Percentiles rank a stretch among this genome's conserved stretches.
phyloP scores from a whole-genome alignment of 2,329 filamentous ascomycete species.

The Calonectria multiphialidica region DNA sequence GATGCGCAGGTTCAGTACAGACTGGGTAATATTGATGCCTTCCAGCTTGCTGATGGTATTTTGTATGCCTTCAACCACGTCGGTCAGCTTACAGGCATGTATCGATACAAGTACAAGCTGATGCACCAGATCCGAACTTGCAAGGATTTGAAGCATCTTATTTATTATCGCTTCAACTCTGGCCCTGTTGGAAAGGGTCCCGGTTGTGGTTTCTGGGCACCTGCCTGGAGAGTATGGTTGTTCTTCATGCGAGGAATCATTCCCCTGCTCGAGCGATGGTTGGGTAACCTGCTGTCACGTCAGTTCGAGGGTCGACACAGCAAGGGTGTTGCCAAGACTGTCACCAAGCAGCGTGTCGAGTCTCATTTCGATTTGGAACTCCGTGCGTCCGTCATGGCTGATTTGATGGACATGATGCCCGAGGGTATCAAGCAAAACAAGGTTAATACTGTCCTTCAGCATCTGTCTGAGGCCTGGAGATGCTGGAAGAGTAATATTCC shows the following conservation, averaged over 20 bases:
- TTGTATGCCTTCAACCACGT: constrained; percentile 99
- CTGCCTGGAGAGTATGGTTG: constrained; percentile 98
- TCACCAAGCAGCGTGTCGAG: constrained; percentile 98
- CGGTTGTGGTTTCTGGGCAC: constrained; percentile 98
- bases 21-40: constrained; percentile 97
- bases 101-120: constrained; percentile 99
- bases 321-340: constrained; percentile 98
- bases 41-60: constrained; percentile 97
- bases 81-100: constrained; percentile 98
- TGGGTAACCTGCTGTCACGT: constrained; percentile 94
- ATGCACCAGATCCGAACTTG: constrained; percentile 99
- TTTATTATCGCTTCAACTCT: constrained; percentile 99
- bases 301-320: constrained; percentile 99
- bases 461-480: constrained; percentile 97
- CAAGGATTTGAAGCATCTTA: constrained; percentile 98
- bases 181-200: constrained; percentile 97
- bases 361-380: constrained; percentile 98
- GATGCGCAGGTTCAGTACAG: constrained; percentile 99
- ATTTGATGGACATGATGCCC: constrained; percentile 99
- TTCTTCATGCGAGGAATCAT: constrained; percentile 99
- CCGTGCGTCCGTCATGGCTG: constrained; percentile 97
- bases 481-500: constrained; percentile 99
- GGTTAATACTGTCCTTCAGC: constrained; percentile 96
- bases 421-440: constrained; percentile 99
- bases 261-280: constrained; percentile 94